Percentiles rank a stretch among this genome's conserved stretches.
These are phyloP conservation scores for Blastobotrys malaysiensis DNA, from an alignment of 1,139 yeast species.

Conservation along the genomic window DNA sequence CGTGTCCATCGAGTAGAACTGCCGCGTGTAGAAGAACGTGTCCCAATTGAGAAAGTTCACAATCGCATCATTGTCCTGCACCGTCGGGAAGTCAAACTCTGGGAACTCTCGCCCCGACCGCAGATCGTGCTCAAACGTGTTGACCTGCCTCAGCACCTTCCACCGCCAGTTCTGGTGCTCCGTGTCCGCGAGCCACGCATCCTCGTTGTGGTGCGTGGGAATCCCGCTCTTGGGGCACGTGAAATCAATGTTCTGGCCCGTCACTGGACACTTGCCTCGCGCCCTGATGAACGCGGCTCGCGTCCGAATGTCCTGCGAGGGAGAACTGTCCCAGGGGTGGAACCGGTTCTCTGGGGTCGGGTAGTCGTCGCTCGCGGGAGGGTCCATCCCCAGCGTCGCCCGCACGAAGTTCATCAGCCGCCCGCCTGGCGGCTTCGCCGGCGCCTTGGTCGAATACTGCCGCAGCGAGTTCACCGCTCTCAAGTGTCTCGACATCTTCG, in stretches of 20 bases:
- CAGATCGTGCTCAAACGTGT: conserved; percentile 89
- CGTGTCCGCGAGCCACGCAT: conserved; percentile 80
- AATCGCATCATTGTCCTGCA: conserved; percentile 68
- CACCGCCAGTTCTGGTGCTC: conserved; percentile 67
- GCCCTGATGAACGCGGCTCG: conserved; percentile 90
- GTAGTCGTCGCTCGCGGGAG: conserved; percentile 54
- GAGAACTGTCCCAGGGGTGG: conserved; percentile 88
- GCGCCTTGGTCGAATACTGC: background rate
- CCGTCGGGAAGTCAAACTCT: conserved; percentile 87
- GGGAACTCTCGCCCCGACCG: conserved; percentile 92
- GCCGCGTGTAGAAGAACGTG: conserved; percentile 85
- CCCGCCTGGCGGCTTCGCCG: conserved; percentile 3
- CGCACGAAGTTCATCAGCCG: conserved; percentile 38
- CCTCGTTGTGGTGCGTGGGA: conserved; percentile 88
- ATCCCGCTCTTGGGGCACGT: conserved; percentile 94
- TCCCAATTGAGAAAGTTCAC: conserved; percentile 89
- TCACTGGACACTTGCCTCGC: conserved; percentile 86
- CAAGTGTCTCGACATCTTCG: background rate
- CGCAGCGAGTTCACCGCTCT: background rate
- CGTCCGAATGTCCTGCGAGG: conserved; percentile 78
- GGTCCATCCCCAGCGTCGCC: conserved; percentile 56
- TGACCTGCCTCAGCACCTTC: conserved; percentile 76
- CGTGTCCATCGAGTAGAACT: conserved; percentile 92
- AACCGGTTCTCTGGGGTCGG: conserved; percentile 66
- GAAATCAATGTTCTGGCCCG: conserved; percentile 69